These are phyloP conservation scores for Scopulariopsis brevicaulis DNA, from an alignment of 2,329 filamentous ascomycete genomes.

Conservation along the genomic window DNA sequence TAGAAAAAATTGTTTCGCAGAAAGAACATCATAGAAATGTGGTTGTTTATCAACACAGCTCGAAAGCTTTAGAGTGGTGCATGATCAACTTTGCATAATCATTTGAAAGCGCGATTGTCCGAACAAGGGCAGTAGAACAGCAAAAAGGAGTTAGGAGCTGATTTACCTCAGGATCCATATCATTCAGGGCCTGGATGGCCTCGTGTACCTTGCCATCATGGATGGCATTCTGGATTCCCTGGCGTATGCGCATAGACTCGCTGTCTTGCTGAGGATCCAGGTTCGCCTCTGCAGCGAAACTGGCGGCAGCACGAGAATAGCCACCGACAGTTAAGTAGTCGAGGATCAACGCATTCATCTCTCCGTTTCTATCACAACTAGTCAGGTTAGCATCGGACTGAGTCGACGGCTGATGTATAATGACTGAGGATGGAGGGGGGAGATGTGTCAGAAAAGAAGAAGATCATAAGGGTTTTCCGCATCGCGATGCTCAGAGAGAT, in stretches of 20 bases:
- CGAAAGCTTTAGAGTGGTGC: conserved; percentile 96
- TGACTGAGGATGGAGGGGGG: not conserved
- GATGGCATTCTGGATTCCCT: conserved; percentile 76
- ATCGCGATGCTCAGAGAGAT: conserved; percentile 96
- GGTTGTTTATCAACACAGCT: conserved; percentile 84
- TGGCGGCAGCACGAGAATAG: conserved; percentile 83
- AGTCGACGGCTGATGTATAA: not conserved
- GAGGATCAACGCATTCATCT: conserved; percentile 90
- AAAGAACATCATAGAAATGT: conserved; percentile 31
- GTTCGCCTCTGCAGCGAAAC: conserved; percentile 90
- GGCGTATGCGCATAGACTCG: conserved; percentile 63
- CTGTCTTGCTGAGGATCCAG: conserved; percentile 62
- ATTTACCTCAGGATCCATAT: conserved; percentile 81
- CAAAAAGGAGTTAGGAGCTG: not conserved
- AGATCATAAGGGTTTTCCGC: conserved; percentile 72
- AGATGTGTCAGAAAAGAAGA: conserved; percentile 42
- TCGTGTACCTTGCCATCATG: conserved; percentile 74
- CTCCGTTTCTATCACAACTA: conserved; percentile 41
- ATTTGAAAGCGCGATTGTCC: conserved; percentile 36
- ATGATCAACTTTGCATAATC: conserved; percentile 96
- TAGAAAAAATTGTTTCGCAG: conserved; percentile 1
- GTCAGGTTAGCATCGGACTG: not conserved
- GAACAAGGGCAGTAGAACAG: conserved; percentile 1
- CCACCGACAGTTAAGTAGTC: conserved; percentile 96
- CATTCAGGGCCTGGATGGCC: conserved; percentile 80